Evolutionary conservation across 345 rosid species (phyloP), one percentile per base, ranked within the genome.

Genomic region (Bruguiera gymnorhiza): DNA sequence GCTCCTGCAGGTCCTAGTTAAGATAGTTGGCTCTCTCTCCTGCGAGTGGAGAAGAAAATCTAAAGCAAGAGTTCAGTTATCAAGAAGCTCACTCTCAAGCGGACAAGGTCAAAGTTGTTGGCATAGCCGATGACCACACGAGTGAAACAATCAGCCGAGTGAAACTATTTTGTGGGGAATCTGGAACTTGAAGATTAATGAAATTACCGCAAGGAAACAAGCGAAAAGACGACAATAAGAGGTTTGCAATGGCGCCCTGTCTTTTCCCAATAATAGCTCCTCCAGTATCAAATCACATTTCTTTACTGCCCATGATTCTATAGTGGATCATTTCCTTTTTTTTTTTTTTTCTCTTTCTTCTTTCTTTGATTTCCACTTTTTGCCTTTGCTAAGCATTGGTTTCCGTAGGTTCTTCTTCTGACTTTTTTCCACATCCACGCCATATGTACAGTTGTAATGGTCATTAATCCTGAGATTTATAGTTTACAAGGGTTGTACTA

Each of bases 41-140:
- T 32, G 53, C 5, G 24, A 59, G 66, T 43, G 50, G 68, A 62
- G 15, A 66, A 63, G 54, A 9, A 30, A 27, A 68, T 58, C 31
- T 48, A n/a, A 20, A n/a, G 37, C 43, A 13, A 46, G 66, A 50
- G 46, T 5, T 50, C 37, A 18, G 68, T 10, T 50, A 53, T 9
- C 20, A 21, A 57, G 31, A 56, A 54, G n/a, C 34, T 36, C 5
- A 29, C 23, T 46, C 21, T 15, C 13, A n/a, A 30, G 71, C 23
- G n/a, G 62, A 60, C 36, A 64, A 39, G 48, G 26, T 59, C 20
- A 53, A 60, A 19, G 2, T 6, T 34, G 8, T 13, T 27, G 27
- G 6, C 69, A 29, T 19, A 5, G 26, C 59, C 39, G 8, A 67
- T 52, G 58, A 9, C 50, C 58, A 15, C 52, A 31, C 58, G 9